Evolutionary conservation across 2,329 filamentous ascomycete genomes (phyloP), one percentile per base, ranked within the genome.

Genomic region (Cladosporium sp.): DNA sequence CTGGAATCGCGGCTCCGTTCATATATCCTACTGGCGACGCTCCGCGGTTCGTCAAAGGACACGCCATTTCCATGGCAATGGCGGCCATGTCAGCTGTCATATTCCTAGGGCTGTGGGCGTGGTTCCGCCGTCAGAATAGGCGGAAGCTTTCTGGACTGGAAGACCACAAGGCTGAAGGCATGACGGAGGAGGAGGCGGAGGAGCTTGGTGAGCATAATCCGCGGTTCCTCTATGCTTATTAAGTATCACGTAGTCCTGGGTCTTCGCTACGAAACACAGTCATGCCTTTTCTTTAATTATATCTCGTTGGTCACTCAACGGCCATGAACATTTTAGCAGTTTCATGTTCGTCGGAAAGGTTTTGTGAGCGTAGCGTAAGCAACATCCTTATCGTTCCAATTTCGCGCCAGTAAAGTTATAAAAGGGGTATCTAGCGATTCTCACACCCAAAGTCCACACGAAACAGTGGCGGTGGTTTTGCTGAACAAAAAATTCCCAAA

Each of bases 1-100:
- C 87, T 14, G 91, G 91, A 1, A 89, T 93, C 69, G 89, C 92
- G 87, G 29, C 63, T 35, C 55, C 55, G 11, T 65, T 65, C 28
- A 44, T 86, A 0, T 86, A 85, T 66, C 78, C 79, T 3, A 74
- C 76, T 0, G 69, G 70, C 0, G 77, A 84, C 66, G 76, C 76
- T 0, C 84, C 84, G 0, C 75, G 78, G 0, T 87, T 81, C 65
- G 72, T 82, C 14, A 79, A 76, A 21, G 85, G 85, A 0, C 84
- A 86, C 64, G 81, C 77, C 3, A 82, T 84, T 0, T 82, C 82
- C 0, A 78, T 86, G 69, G 80, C 80, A 0, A 80, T 86, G 77
- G 80, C 85, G 0, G 77, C 73, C 1, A 73, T 82, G 74, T 80
- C 75, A 72, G 50, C 55, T 29, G 72, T 75, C 29, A 46, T 69